Conservation (phyloP, 2,329 filamentous ascomycete genomes). For the Ceratocystis smalleyi region DNA sequence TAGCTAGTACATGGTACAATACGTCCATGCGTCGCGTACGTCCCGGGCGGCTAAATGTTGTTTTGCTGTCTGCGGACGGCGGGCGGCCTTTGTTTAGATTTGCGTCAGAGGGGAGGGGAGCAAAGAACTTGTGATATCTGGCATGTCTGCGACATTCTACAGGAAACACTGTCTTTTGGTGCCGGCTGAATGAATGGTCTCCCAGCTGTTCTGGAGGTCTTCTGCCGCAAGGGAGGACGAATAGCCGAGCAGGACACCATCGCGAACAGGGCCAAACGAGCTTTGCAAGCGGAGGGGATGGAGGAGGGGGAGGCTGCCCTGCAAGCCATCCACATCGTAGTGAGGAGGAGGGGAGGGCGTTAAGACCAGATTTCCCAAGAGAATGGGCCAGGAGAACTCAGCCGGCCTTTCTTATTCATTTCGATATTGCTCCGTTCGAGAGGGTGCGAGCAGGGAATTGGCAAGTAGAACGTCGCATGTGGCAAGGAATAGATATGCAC, state of each 20-base stretch:
- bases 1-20: background rate
- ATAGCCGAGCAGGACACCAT: background rate
- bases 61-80: background rate
- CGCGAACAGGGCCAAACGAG: background rate
- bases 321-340: background rate
- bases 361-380: background rate
- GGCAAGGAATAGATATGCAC: background rate
- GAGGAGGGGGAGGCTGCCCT: background rate
- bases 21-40: background rate
- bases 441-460: background rate
- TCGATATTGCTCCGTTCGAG: background rate
- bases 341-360: too few species aligned
- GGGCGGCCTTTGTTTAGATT: background rate
- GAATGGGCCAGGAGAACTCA: background rate
- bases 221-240: conserved; percentile 4
- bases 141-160: too few species aligned
- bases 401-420: background rate
- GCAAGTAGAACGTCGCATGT: background rate
- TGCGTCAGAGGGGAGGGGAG: background rate
- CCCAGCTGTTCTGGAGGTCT: conserved; percentile 1
- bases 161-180: background rate
- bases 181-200: background rate
- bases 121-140: background rate
- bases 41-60: background rate
- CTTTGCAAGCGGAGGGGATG: background rate